Conservation (phyloP, 805 yeast genomes). For the Ascoidea rubescens region DNA sequence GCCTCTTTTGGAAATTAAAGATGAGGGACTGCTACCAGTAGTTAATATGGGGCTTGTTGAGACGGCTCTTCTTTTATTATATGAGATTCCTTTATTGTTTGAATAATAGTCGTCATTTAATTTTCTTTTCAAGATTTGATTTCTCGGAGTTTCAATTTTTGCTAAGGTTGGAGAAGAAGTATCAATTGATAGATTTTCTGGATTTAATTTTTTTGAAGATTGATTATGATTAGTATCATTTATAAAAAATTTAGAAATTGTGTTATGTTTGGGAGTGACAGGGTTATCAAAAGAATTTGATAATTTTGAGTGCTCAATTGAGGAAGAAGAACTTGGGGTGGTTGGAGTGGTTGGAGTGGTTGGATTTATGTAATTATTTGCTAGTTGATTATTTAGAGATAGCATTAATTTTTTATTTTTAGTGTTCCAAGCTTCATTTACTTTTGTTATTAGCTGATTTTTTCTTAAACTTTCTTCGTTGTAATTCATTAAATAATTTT, state of each 20-base stretch:
- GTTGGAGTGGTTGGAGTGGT: background rate
- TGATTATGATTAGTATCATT: background rate
- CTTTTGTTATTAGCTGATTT: slow-evolving; percentile 21
- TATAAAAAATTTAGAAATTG: background rate
- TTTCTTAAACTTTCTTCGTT: slow-evolving; percentile 15
- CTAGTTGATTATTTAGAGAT: background rate
- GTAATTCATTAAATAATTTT: slow-evolving; percentile 1
- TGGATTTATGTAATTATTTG: background rate
- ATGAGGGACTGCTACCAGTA: background rate
- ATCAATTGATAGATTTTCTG: background rate
- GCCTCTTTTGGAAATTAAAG: background rate
- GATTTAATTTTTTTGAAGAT: background rate
- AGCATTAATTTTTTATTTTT: slow-evolving; percentile 7
- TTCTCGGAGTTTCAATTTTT: background rate
- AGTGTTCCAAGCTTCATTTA: slow-evolving; percentile 23
- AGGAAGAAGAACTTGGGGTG: background rate
- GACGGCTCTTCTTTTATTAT: background rate
- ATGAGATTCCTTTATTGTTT: no score
- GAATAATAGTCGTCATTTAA: background rate
- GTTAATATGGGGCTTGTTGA: background rate
- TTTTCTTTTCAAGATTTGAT: background rate
- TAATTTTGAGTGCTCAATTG: background rate
- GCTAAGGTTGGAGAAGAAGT: background rate
- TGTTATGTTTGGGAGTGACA: background rate
- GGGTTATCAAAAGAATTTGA: no score